Conservation (phyloP, 345 rosid genomes). For the Brassica carinata region DNA sequence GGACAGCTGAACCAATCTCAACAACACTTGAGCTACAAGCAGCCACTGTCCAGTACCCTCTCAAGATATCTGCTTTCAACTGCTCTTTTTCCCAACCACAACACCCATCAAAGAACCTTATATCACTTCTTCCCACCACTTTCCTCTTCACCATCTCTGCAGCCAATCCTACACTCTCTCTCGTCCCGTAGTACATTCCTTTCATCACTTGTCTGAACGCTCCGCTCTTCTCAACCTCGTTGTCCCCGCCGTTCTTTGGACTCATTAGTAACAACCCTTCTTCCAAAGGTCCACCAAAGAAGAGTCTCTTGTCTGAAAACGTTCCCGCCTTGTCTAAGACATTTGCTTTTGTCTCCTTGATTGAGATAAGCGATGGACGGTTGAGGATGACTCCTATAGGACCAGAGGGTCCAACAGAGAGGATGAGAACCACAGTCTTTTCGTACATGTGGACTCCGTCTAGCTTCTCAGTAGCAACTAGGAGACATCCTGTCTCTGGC, state of each 20-base stretch:
- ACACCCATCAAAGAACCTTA: constrained; percentile 84
- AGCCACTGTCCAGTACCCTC: constrained; percentile 84
- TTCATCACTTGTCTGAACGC: constrained; percentile 73
- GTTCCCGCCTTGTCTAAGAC: constrained; percentile 59
- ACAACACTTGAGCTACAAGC: constrained; percentile 78
- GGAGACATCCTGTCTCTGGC: constrained; percentile 84
- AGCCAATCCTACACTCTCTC: constrained; percentile 77
- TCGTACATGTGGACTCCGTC: constrained; percentile 85
- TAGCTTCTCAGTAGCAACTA: constrained; percentile 88
- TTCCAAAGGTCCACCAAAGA: constrained; percentile 91
- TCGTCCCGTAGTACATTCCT: constrained; percentile 76
- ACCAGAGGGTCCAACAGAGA: constrained; percentile 70
- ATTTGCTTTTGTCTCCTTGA: constrained; percentile 67
- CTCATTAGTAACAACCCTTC: constrained; percentile 69
- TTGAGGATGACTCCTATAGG: constrained; percentile 85
- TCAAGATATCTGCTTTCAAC: constrained; percentile 72
- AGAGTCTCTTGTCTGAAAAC: constrained; percentile 65
- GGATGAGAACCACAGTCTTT: constrained; percentile 77
- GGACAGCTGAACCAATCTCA: constrained; percentile 49
- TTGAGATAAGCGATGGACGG: constrained; percentile 79
- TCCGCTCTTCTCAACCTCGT: constrained; percentile 53
- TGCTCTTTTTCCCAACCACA: constrained; percentile 85
- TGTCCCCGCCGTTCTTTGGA: constrained; percentile 44
- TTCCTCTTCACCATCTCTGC: constrained; percentile 82
- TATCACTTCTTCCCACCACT: constrained; percentile 62